Conservation (phyloP, 169 alveolate species). For the Plasmodium blacklocki region DNA sequence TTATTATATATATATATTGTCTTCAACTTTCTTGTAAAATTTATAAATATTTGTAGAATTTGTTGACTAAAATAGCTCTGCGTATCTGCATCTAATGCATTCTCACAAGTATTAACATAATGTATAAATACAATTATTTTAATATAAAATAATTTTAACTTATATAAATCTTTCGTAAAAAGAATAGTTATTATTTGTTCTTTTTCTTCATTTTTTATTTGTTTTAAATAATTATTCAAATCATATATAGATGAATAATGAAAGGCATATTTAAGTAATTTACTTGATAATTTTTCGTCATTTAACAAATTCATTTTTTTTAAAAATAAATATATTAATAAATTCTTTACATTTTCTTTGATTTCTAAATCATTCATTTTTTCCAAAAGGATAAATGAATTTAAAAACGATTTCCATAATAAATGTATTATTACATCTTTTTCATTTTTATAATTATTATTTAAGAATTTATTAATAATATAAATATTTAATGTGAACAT, state of each 20-base stretch:
- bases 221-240: conserved; percentile 29
- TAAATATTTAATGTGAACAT: conserved; percentile 38
- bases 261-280: conserved; percentile 27
- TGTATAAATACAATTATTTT: conserved; percentile 63
- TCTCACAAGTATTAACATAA: conserved; percentile 33
- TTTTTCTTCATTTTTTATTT: conserved; percentile 33
- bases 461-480: conserved; percentile 46
- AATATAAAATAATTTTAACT: conserved; percentile 52
- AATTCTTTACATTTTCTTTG: conserved; percentile 13
- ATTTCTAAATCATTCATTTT: conserved; percentile 25
- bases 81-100: neutral
- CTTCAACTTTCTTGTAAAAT: conserved; percentile 43
- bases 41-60: conserved; percentile 28
- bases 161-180: conserved; percentile 15
- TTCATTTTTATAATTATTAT: conserved; percentile 1
- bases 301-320: conserved; percentile 40
- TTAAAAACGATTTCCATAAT: conserved; percentile 51
- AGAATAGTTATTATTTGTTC: conserved; percentile 10
- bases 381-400: conserved; percentile 32
- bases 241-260: conserved; percentile 40
- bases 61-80: conserved; percentile 21
- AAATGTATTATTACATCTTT: neutral
- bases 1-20: conserved; percentile 6
- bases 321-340: conserved; percentile 23
- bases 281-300: conserved; percentile 56